phyloP scores from a whole-genome alignment of 768 basidiomycete species.

The Suillus sp. region DNA sequence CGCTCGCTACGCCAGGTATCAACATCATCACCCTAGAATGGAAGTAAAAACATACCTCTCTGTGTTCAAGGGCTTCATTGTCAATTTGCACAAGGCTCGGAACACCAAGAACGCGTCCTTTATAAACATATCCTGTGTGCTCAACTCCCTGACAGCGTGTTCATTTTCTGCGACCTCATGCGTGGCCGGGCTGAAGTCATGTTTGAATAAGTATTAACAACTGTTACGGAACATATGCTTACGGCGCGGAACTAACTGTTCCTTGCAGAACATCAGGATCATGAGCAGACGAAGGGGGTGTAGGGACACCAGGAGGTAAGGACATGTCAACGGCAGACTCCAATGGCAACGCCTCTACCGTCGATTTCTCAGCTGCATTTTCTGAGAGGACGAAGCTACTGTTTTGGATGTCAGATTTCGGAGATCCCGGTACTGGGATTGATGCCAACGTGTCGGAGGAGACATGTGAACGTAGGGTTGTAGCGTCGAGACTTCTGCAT shows the following conservation, averaged over 20 bases:
- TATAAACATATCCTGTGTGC: slow-evolving; percentile 86
- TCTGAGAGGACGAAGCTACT: background rate
- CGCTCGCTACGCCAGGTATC: slow-evolving; percentile 63
- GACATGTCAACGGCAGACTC: background rate
- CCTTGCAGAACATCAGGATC: slow-evolving; percentile 1
- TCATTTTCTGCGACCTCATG: slow-evolving; percentile 12
- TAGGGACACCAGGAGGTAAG: background rate
- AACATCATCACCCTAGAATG: slow-evolving; percentile 17
- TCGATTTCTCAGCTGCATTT: background rate
- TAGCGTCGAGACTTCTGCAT: slow-evolving; percentile 47
- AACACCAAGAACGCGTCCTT: slow-evolving; percentile 99
- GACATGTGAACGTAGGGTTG: slow-evolving; percentile 22
- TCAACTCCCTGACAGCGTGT: slow-evolving; percentile 48
- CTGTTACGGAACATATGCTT: background rate
- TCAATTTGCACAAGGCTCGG: slow-evolving; percentile 93
- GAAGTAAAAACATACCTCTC: slow-evolving; percentile 67
- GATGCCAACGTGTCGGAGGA: slow-evolving; percentile 26
- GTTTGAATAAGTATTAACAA: background rate
- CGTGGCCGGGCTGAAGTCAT: background rate
- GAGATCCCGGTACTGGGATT: background rate
- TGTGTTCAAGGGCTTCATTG: slow-evolving; percentile 93
- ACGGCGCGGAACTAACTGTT: background rate
- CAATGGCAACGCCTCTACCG: background rate
- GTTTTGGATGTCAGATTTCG: background rate
- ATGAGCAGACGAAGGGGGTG: no score